Percentiles rank a stretch among this genome's conserved stretches.
phyloP scores from a whole-genome alignment of 2,329 filamentous ascomycete genomes.

The Ophioceras dolichostomum region DNA sequence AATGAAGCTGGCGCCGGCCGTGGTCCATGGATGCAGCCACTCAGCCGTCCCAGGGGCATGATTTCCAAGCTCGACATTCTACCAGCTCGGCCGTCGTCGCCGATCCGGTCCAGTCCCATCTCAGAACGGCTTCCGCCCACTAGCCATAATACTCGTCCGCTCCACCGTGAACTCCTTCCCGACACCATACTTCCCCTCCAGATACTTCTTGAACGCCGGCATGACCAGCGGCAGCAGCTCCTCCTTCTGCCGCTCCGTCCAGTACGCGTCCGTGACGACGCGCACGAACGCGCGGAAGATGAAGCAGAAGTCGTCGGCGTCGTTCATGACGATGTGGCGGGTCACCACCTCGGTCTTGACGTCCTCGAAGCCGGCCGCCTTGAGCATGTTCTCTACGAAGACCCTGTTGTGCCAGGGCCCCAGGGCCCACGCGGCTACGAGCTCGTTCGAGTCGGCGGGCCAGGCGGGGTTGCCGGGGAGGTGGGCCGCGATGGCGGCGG shows the following conservation, averaged over 20 bases:
- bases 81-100: too few relatives aligned
- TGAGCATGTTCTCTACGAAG: not conserved
- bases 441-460: not conserved
- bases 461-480: not conserved
- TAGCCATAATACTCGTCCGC: not conserved
- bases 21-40: too few relatives aligned
- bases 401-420: not conserved
- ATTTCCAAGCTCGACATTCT: too few relatives aligned
- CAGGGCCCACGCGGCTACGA: not conserved
- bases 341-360: not conserved
- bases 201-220: not conserved
- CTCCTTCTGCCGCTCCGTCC: not conserved
- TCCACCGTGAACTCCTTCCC: not conserved
- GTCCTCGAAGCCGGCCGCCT: conserved; percentile 1
- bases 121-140: not conserved
- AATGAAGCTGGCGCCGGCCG: too few relatives aligned
- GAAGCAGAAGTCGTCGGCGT: not conserved
- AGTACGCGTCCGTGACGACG: not conserved
- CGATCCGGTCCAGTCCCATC: too few relatives aligned
- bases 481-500: not conserved
- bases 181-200: not conserved
- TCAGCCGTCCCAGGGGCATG: too few relatives aligned
- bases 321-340: not conserved
- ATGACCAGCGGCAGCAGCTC: not conserved
- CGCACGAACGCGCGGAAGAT: not conserved